These are phyloP conservation scores for Geoglossum cookeanum DNA, from an alignment of 2,329 filamentous ascomycete genomes.

Conservation along the genomic window DNA sequence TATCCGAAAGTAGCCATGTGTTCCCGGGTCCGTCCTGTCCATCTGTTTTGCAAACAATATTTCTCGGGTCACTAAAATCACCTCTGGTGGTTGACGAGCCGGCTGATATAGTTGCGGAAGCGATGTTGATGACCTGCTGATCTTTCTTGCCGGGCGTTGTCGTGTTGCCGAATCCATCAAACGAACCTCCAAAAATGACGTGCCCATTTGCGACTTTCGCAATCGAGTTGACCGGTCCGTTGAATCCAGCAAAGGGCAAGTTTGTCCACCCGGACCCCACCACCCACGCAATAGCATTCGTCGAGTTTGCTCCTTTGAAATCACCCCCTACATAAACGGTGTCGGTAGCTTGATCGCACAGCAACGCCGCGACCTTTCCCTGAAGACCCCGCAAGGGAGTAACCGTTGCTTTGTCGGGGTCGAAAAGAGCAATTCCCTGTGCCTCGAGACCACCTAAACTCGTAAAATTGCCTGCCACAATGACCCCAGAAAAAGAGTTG, in stretches of 20 bases:
- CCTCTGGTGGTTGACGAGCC: slow-evolving; percentile 39
- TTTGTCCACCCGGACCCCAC: slow-evolving; percentile 50
- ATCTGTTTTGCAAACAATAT: slow-evolving; percentile 62
- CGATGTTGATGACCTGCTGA: slow-evolving; percentile 67
- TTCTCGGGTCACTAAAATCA: slow-evolving; percentile 57
- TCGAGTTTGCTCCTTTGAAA: slow-evolving; percentile 63
- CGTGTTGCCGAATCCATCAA: slow-evolving; percentile 72
- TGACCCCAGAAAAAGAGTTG: slow-evolving; percentile 50
- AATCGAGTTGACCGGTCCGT: slow-evolving; percentile 78
- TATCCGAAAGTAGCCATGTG: slow-evolving; percentile 66
- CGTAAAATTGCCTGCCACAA: slow-evolving; percentile 91
- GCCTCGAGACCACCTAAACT: slow-evolving; percentile 62
- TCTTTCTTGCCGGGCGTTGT: slow-evolving; percentile 47
- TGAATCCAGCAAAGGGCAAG: slow-evolving; percentile 83
- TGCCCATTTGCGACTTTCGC: slow-evolving; percentile 60
- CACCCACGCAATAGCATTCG: slow-evolving; percentile 76
- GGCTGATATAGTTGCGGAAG: slow-evolving; percentile 53
- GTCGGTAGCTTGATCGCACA: slow-evolving; percentile 58
- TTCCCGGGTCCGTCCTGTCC: slow-evolving; percentile 49
- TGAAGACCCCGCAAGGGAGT: slow-evolving; percentile 61
- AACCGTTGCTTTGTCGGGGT: slow-evolving; percentile 50
- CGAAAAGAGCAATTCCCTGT: slow-evolving; percentile 61
- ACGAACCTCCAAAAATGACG: slow-evolving; percentile 80
- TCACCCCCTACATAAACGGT: slow-evolving; percentile 84
- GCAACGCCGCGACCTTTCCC: slow-evolving; percentile 63